Base-by-base conservation (phyloP, 2,329 filamentous ascomycete genomes). In the Balansia obtecta region DNA sequence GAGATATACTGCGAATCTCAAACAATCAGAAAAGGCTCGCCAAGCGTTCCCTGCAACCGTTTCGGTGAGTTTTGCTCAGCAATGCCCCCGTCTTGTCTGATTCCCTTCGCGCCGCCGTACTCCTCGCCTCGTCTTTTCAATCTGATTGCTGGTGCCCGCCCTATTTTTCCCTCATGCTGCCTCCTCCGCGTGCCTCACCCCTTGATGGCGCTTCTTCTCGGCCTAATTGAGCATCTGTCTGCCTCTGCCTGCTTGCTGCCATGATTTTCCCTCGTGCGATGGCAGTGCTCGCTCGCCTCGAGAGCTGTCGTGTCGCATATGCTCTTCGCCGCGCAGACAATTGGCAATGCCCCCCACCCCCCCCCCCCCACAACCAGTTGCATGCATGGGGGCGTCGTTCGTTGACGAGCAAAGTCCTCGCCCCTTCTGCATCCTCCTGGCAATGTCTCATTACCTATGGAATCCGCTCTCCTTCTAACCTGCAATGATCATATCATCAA, bases 101-200 rank as follows among this genome's bases (percentile, higher is more conserved):
- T 52, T n/a, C 12, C 49, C 49, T 42, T 37, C 46, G 46, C 43
- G 30, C 45, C 44, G 44, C 48, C 43, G 38, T 33, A 15, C 33
- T n/a, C 45, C 46, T 48, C 41, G 16, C 38, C 41, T 51, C 53
- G 39, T 40, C 46, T 49, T 51, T 45, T 43, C 46, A 50, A 38
- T 48, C 40, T 30, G 46, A 50, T 48, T 53, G 51, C 51, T 22
- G 15, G 51, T 53, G 51, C 51, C 51, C 44, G 50, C 22, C 50
- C 39, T 46, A 46, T 46, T 43, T 43, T 41, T 41, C 45, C 50
- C 50, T 51, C 50, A 48, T 37, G 45, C 30, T 37, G 45, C 22
- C 39, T 45, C 3, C 39, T 16, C 41, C 16, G 22, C 50, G 48
- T 40, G 49, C 46, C 50, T 38, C 27, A 10, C 16, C 32, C 47